These are phyloP conservation scores for Solanum hybrid DNA, from an alignment of 305 asterid species.

Conservation along the genomic window DNA sequence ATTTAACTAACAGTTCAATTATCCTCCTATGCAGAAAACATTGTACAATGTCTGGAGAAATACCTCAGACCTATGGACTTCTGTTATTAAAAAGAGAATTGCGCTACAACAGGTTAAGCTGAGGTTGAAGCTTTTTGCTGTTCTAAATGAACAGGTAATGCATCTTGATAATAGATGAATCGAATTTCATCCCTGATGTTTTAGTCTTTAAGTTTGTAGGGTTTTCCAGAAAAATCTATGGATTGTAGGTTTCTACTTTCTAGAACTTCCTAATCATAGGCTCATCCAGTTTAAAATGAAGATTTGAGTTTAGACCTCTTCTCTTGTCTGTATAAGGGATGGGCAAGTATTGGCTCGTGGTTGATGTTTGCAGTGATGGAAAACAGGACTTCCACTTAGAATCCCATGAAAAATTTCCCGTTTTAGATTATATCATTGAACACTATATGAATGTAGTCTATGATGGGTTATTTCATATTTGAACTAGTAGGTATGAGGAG, in stretches of 20 bases:
- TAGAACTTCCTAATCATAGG: background rate
- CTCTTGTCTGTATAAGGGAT: background rate
- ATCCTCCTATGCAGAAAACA: slow-evolving; percentile 39
- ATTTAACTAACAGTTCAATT: background rate
- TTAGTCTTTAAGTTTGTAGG: background rate
- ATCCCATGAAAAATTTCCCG: background rate
- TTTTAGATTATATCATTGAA: background rate
- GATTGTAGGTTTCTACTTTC: background rate
- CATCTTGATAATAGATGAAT: background rate
- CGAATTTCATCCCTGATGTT: background rate
- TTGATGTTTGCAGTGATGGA: background rate
- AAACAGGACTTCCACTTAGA: background rate
- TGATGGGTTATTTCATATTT: background rate
- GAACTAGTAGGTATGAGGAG: background rate
- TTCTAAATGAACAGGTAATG: slow-evolving; percentile 60
- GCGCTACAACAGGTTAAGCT: slow-evolving; percentile 50
- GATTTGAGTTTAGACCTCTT: background rate
- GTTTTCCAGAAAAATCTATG: background rate
- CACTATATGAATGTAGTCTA: background rate
- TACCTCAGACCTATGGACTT: slow-evolving; percentile 36
- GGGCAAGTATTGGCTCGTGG: background rate
- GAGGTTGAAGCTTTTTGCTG: slow-evolving; percentile 45
- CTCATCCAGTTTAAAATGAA: background rate
- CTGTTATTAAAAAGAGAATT: slow-evolving; percentile 41
- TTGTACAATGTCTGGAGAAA: slow-evolving; percentile 47